Evolutionary conservation across 2,329 filamentous ascomycete species (phyloP), one percentile per base, ranked within the genome.

Genomic region (Parascedosporium putredinis): DNA sequence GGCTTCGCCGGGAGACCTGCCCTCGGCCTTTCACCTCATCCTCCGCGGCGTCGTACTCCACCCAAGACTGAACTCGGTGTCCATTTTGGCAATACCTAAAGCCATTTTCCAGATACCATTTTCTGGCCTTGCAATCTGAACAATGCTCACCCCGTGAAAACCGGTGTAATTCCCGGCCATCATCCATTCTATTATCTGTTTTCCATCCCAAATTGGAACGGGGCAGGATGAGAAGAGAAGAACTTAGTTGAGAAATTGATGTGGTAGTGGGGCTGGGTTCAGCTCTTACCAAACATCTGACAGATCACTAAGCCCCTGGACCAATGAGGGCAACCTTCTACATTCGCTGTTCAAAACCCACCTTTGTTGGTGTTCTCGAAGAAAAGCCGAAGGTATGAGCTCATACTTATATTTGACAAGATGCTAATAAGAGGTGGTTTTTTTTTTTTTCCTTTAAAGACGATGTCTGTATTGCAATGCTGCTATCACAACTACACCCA

Each of bases 31-130:
- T 86, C 56, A 83, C 81, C 55, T 88, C 84, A 56, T 89, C 86
- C 55, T 88, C 84, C 59, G 75, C 75, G 20, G 70, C 61, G 47
- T 76, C 76, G 53, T 73, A 76, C 54, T 75, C 71, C n/a, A 79
- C 63, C 53, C 64, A 53, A 67, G 87, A 85, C 67, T 88, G 81
- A 57, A 90, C 82, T 56, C 83, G 79, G 69, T 94, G 88, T 27
- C 88, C 88, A 56, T 86, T 83, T 55, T 83, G 75, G 65, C 88
- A 95, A 63, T 87, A 94, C 54, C 83, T 79, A 51, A 83, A 76
- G 3, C 88, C 87, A 64, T 86, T 85, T 56, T 89, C 81, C 27
- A 83, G 70, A 60, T 87, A 86, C 68, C 84, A 88, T 54, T 77
- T 76, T 38, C 74, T 75, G 47, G 85, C 84, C 52, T 84, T 83